phyloP scores from a whole-genome alignment of 805 yeast genomes.

The Yarrowia alimentaria region DNA sequence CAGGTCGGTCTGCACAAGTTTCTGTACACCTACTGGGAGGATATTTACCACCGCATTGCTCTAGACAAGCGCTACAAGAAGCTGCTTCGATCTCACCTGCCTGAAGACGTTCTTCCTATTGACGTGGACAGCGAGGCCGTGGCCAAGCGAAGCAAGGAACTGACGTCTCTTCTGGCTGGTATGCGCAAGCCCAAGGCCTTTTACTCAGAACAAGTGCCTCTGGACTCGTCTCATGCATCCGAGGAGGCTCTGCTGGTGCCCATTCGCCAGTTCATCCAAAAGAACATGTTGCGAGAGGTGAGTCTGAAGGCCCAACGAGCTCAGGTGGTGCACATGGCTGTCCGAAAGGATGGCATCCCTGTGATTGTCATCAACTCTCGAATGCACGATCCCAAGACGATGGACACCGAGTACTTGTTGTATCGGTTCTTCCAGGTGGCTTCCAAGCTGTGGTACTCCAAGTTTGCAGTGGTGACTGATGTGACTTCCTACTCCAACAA shows the following conservation, averaged over 20 bases:
- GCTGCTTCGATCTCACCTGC: conserved; percentile 18
- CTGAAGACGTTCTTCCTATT: background rate
- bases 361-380: conserved; percentile 52
- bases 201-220: too few species aligned
- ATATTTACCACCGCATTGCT: conserved; percentile 35
- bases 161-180: conserved; percentile 1
- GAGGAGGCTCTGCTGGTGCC: conserved; percentile 39
- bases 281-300: conserved; percentile 45
- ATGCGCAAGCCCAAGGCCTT: conserved; percentile 20
- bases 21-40: conserved; percentile 51
- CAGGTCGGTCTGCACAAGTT: conserved; percentile 51
- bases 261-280: conserved; percentile 71
- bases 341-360: conserved; percentile 72
- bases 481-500: conserved; percentile 57
- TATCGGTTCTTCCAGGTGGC: conserved; percentile 64
- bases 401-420: conserved; percentile 51
- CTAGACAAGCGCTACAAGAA: conserved; percentile 32
- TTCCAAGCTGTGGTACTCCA: conserved; percentile 68
- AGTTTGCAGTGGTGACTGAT: conserved; percentile 62
- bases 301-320: background rate
- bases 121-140: conserved; percentile 19
- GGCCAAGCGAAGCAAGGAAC: conserved; percentile 12
- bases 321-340: conserved; percentile 58
- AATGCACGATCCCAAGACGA: conserved; percentile 40
- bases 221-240: too few species aligned